Conservation (phyloP, 192 early-diverging fungal species). For the Coemansia sp. region DNA sequence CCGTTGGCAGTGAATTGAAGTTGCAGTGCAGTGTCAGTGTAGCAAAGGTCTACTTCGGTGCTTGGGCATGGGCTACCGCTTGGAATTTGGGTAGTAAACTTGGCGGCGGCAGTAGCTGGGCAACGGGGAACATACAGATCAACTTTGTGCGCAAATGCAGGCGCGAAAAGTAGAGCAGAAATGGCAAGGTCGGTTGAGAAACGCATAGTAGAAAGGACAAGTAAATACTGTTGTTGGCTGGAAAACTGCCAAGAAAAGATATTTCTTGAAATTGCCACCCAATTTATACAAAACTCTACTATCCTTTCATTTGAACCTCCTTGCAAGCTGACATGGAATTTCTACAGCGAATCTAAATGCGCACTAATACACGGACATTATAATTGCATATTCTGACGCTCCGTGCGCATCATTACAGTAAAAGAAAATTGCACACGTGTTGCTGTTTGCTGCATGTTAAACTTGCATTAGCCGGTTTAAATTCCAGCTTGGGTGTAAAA, state of each 20-base stretch:
- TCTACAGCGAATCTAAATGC: background rate
- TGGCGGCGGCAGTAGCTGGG: constrained; percentile 19
- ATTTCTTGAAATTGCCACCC: too few relatives aligned
- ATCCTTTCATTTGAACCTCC: background rate
- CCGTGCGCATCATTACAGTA: too few relatives aligned
- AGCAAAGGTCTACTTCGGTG: constrained; percentile 43
- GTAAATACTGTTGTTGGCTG: background rate
- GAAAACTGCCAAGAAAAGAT: too few relatives aligned
- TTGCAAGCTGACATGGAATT: background rate
- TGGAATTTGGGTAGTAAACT: constrained; percentile 39
- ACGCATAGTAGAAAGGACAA: background rate
- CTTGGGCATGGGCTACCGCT: constrained; percentile 22
- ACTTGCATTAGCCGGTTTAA: too few relatives aligned
- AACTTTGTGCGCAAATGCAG: background rate
- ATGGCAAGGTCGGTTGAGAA: constrained; percentile 8
- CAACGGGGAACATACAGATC: constrained; percentile 39
- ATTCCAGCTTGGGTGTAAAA: background rate
- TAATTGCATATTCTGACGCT: too few relatives aligned
- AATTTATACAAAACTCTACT: background rate
- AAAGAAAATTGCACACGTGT: too few relatives aligned
- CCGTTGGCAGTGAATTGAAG: constrained; percentile 39
- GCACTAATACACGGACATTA: background rate
- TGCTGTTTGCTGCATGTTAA: too few relatives aligned
- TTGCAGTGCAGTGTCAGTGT: constrained; percentile 34
- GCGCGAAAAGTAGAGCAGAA: constrained; percentile 4